A percentile compares a stretch with the other conserved stretches of the same genome.
Conservation (phyloP, 2,329 filamentous ascomycete genomes). For the Pleochaeta shiraiana region DNA sequence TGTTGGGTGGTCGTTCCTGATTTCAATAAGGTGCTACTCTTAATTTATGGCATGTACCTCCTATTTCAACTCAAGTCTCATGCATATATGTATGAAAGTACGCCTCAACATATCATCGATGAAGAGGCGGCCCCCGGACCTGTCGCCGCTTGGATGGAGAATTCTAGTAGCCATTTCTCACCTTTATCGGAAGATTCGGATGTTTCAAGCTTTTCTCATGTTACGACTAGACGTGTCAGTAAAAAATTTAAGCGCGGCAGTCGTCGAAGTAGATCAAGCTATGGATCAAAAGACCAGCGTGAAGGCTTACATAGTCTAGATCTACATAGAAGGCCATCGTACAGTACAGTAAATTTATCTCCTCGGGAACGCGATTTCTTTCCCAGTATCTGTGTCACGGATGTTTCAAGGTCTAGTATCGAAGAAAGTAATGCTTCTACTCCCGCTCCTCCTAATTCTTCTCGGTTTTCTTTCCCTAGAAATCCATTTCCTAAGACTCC, state of each 20-base stretch:
- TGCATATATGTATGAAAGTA: constrained; percentile 79
- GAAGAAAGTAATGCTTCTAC: constrained; percentile 18
- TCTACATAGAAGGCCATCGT: too few species aligned
- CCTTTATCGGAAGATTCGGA: constrained; percentile 34
- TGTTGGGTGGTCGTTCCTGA: constrained; percentile 5
- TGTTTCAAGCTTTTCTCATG: constrained; percentile 43
- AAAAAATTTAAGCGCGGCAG: constrained; percentile 44
- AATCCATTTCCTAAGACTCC: too few species aligned
- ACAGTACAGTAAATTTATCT: too few species aligned
- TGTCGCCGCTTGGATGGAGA: constrained; percentile 57
- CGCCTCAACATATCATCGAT: constrained; percentile 79
- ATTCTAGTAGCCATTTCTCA: constrained; percentile 33
- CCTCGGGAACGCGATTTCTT: too few species aligned
- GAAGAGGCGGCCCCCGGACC: constrained; percentile 77
- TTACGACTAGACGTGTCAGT: constrained; percentile 54
- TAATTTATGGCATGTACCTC: constrained; percentile 69
- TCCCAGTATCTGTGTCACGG: too few species aligned
- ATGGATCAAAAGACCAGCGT: constrained; percentile 29
- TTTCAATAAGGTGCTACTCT: constrained; percentile 38
- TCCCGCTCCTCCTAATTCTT: constrained; percentile 25
- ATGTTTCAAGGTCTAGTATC: too few species aligned
- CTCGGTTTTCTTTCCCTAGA: too few species aligned
- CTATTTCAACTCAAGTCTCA: constrained; percentile 86
- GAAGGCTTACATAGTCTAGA: constrained; percentile 20
- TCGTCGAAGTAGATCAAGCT: constrained; percentile 56